Evolutionary conservation across 108 stramenopile species (phyloP).

Genomic region (Hondaea fermentalgiana): DNA sequence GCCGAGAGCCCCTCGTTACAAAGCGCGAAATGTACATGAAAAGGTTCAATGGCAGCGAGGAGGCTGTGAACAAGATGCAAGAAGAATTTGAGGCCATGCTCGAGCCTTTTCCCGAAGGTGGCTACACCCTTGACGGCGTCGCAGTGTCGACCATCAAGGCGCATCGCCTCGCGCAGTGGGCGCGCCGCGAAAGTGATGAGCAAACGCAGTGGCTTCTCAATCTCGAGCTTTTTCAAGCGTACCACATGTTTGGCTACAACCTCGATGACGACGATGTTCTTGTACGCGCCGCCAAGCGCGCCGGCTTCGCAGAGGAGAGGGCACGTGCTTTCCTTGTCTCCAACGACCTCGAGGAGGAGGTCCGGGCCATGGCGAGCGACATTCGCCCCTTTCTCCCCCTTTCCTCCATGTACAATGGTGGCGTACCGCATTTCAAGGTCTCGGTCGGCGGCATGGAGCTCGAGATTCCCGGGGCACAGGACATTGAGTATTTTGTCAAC

Average conservation of each 20-base stretch:
- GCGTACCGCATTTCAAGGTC: not conserved
- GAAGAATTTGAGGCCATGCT: not conserved
- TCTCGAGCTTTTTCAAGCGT: not conserved
- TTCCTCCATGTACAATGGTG: not conserved
- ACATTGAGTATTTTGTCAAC: slow-evolving; percentile 4
- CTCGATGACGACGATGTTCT: not conserved
- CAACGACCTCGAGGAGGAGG: not conserved
- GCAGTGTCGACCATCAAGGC: not conserved
- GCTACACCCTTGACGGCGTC: not conserved
- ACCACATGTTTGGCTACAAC: not conserved
- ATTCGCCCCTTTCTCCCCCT: not conserved
- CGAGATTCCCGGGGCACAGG: not conserved
- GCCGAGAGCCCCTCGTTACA: not conserved
- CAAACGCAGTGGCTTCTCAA: not conserved
- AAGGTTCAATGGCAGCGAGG: not conserved
- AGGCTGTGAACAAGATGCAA: not conserved
- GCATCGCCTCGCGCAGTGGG: not conserved
- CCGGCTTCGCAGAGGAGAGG: not conserved
- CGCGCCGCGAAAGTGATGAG: not conserved
- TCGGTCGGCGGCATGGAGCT: not conserved
- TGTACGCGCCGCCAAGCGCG: not conserved
- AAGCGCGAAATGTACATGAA: not conserved
- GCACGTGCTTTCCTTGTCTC: not conserved
- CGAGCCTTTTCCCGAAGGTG: not conserved
- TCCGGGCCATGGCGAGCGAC: not conserved